These are phyloP conservation scores for Sporodiniella umbellata DNA, from an alignment of 371 early-diverging fungal genomes.

Conservation along the genomic window DNA sequence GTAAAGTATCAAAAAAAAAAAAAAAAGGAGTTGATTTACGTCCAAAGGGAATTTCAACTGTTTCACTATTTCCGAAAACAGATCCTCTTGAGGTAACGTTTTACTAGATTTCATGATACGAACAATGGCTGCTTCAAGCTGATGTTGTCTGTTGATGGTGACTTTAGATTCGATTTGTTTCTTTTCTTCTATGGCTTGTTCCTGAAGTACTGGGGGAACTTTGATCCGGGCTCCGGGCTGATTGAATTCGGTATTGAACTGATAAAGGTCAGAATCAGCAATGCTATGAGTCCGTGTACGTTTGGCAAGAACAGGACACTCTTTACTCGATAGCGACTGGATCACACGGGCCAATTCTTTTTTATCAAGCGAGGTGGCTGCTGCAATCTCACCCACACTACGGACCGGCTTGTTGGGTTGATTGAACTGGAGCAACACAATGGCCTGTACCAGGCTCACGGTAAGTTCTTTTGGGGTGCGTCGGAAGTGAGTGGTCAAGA, in stretches of 20 bases:
- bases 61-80: constrained; percentile 71
- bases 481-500: constrained; percentile 63
- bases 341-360: neutral
- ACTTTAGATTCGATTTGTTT: constrained; percentile 71
- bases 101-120: constrained; percentile 91
- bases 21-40: constrained; percentile 35
- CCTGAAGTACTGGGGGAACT: constrained; percentile 75
- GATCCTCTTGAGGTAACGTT: constrained; percentile 57
- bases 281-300: neutral
- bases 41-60: constrained; percentile 78
- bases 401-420: constrained; percentile 9
- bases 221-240: constrained; percentile 63
- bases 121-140: constrained; percentile 94
- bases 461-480: constrained; percentile 62
- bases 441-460: constrained; percentile 73
- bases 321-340: neutral
- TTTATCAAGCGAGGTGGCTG: neutral
- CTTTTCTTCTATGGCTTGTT: constrained; percentile 75
- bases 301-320: neutral
- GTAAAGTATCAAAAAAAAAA: neutral
- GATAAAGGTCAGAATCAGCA: constrained; percentile 32
- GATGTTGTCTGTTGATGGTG: constrained; percentile 76
- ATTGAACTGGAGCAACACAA: constrained; percentile 77
- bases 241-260: constrained; percentile 67
- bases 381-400: neutral